A percentile compares a stretch with the other conserved stretches of the same genome.
These are phyloP conservation scores for Colletotrichum costaricense DNA, from an alignment of 2,329 filamentous ascomycete species.

Conservation along the genomic window DNA sequence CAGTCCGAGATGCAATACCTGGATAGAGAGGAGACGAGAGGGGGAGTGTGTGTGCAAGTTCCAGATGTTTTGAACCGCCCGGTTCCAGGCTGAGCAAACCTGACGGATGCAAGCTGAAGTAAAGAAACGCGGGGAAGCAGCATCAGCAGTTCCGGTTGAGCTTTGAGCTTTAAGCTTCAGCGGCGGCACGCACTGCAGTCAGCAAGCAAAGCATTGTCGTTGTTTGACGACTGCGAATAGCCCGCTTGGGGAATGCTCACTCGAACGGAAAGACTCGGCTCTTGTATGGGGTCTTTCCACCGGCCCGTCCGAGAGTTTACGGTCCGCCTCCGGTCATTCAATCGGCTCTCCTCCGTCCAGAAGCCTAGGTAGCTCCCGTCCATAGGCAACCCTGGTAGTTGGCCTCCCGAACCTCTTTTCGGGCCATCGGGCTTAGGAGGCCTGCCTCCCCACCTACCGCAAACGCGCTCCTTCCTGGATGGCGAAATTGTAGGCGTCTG, in stretches of 20 bases:
- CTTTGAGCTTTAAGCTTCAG: conserved; percentile 7
- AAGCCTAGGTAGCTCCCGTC: conserved; percentile 14
- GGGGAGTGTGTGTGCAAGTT: background rate
- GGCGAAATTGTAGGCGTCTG: background rate
- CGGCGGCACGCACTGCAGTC: background rate
- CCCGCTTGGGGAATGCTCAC: background rate
- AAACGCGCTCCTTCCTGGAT: background rate
- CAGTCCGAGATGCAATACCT: conserved; percentile 4
- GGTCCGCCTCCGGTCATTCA: conserved; percentile 10
- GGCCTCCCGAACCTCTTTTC: background rate
- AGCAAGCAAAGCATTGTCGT: background rate
- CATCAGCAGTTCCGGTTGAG: conserved; percentile 19
- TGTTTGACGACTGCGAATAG: background rate
- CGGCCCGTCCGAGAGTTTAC: conserved; percentile 5
- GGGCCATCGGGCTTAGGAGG: background rate
- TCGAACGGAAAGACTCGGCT: conserved; percentile 18
- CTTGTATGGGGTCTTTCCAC: background rate
- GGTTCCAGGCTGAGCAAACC: conserved; percentile 12
- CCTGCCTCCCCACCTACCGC: background rate
- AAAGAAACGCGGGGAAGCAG: conserved; percentile 20
- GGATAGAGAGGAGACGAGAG: background rate
- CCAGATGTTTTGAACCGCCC: conserved; percentile 3
- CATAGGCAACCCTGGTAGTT: too few relatives aligned
- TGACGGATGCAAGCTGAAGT: conserved; percentile 5
- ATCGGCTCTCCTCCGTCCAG: conserved; percentile 1